Evolutionary conservation across 176 grass and related monocot genomes (phyloP).

Genomic region (Carex kokanica): DNA sequence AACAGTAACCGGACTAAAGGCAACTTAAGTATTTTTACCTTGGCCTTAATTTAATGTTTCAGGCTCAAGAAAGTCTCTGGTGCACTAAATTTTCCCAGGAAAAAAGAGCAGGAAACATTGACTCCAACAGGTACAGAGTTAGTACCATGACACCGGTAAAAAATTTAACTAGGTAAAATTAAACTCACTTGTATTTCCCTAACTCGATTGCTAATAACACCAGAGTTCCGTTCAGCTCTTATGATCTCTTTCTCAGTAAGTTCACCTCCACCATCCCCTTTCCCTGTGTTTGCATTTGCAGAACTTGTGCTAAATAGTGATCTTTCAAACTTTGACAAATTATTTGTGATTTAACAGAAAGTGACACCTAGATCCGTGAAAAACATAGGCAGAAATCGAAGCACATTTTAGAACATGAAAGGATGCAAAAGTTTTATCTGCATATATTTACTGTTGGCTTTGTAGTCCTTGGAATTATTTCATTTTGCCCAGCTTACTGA

Average conservation of each 20-base stretch:
- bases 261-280: constrained; percentile 42
- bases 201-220: constrained; percentile 72
- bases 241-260: constrained; percentile 94
- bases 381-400: neutral
- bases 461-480: neutral
- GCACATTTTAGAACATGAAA: neutral
- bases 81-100: neutral
- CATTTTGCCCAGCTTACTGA: neutral
- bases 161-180: neutral
- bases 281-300: constrained; percentile 39
- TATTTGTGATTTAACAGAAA: neutral
- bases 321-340: neutral
- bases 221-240: constrained; percentile 89
- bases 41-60: neutral
- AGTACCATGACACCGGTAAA: neutral
- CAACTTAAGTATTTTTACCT: neutral
- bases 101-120: neutral
- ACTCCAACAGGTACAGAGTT: neutral
- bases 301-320: neutral
- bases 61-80: neutral
- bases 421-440: neutral
- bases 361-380: neutral
- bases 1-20: neutral
- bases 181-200: constrained; percentile 81
- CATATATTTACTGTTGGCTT: neutral